These are phyloP conservation scores for Syzygium syzygioides DNA, from an alignment of 441 rosid genomes.

Conservation along the genomic window DNA sequence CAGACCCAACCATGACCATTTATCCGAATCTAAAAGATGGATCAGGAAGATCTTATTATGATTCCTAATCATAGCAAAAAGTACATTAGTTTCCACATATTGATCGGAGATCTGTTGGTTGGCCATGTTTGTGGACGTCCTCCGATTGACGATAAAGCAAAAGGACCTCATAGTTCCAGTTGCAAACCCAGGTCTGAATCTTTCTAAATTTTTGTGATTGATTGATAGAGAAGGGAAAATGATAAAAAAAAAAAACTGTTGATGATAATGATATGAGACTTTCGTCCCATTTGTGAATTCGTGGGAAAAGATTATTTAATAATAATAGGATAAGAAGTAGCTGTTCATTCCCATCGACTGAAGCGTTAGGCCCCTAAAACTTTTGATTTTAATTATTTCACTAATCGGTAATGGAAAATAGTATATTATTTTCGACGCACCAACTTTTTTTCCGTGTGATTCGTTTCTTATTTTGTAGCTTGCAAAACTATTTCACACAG, in stretches of 20 bases:
- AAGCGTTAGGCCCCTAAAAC: neutral
- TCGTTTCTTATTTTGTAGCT: neutral
- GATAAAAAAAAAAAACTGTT: neutral
- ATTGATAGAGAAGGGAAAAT: neutral
- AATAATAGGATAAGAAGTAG: neutral
- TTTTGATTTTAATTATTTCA: neutral
- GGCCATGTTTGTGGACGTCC: neutral
- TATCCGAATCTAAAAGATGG: no score
- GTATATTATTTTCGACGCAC: neutral
- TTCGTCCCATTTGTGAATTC: neutral
- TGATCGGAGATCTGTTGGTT: neutral
- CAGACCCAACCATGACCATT: neutral
- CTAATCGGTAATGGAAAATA: neutral
- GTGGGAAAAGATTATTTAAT: neutral
- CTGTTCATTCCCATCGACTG: neutral
- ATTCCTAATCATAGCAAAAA: no score
- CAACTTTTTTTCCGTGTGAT: neutral
- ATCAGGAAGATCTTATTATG: no score
- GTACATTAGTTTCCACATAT: no score
- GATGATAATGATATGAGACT: neutral
- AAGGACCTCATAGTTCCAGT: neutral
- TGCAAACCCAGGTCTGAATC: neutral
- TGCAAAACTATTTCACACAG: neutral
- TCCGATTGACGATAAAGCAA: neutral
- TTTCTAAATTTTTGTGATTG: neutral